These are phyloP conservation scores for Nematodospora anomalae DNA, from an alignment of 1,139 yeast genomes.

Conservation along the genomic window DNA sequence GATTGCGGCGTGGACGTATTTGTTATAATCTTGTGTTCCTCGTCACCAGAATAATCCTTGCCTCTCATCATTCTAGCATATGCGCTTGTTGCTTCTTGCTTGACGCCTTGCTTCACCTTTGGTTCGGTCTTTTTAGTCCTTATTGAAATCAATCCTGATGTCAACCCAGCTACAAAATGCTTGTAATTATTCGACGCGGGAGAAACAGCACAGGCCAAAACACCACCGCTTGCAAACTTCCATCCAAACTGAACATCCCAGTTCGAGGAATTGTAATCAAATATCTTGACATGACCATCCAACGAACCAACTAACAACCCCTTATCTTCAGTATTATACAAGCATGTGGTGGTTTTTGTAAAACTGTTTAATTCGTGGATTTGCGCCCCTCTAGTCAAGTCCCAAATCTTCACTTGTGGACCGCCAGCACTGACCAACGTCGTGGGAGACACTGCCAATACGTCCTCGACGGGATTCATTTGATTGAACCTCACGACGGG, in stretches of 20 bases:
- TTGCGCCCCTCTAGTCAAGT: conserved; percentile 71
- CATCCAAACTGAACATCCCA: conserved; percentile 96
- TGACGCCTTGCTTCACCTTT: conserved; percentile 52
- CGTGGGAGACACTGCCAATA: conserved; percentile 78
- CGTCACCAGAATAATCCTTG: conserved; percentile 85
- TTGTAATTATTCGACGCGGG: conserved; percentile 59
- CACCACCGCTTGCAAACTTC: conserved; percentile 91
- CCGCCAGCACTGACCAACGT: conserved; percentile 86
- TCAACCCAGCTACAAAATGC: conserved; percentile 92
- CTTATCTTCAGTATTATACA: conserved; percentile 66
- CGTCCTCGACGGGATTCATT: conserved; percentile 74
- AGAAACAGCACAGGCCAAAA: conserved; percentile 83
- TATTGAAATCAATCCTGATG: conserved; percentile 84
- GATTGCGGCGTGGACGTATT: conserved; percentile 51
- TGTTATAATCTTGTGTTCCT: conserved; percentile 51
- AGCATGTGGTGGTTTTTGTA: conserved; percentile 88
- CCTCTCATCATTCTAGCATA: conserved; percentile 87
- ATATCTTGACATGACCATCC: conserved; percentile 95
- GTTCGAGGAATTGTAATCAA: conserved; percentile 69
- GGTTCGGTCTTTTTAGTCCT: conserved; percentile 81
- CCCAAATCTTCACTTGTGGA: conserved; percentile 88
- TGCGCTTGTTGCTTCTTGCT: conserved; percentile 46
- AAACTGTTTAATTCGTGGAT: conserved; percentile 72
- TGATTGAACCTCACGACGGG: conserved; percentile 40
- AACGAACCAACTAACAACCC: conserved; percentile 90